phyloP scores from a whole-genome alignment of 2,329 filamentous ascomycete species.

The Talaromyces marneffei region DNA sequence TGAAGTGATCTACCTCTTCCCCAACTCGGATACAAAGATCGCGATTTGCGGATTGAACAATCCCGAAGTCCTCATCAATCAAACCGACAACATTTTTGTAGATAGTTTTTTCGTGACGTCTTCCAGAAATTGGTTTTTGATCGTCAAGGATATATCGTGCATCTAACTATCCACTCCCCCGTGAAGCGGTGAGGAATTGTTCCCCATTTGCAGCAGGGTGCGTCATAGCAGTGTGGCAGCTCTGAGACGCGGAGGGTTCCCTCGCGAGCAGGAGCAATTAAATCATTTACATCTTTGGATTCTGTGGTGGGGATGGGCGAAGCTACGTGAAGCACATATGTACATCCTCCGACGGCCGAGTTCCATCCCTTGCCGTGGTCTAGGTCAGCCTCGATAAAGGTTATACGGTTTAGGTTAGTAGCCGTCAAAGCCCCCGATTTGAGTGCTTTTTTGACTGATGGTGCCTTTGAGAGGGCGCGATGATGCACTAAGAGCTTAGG shows the following conservation, averaged over 20 bases:
- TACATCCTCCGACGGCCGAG: neutral
- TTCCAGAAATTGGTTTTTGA: neutral
- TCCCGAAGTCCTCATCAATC: neutral
- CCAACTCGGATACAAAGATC: neutral
- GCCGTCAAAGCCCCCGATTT: too few species aligned
- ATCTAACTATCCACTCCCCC: neutral
- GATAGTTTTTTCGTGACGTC: neutral
- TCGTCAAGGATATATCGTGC: neutral
- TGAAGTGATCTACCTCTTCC: neutral
- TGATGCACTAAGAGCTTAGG: too few species aligned
- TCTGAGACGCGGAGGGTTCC: too few species aligned
- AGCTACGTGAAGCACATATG: neutral
- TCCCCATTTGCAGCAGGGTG: neutral
- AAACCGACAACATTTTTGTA: neutral
- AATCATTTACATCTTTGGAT: neutral
- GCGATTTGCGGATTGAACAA: neutral
- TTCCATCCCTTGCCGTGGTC: neutral
- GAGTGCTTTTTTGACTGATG: too few species aligned
- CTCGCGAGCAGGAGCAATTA: neutral
- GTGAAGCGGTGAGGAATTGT: neutral
- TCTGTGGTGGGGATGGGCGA: neutral
- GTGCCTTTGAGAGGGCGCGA: too few species aligned
- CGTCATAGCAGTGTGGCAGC: neutral
- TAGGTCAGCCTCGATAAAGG: neutral
- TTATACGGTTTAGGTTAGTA: neutral